Base-by-base conservation (phyloP, 768 basidiomycete species). In the Russula foetens region DNA sequence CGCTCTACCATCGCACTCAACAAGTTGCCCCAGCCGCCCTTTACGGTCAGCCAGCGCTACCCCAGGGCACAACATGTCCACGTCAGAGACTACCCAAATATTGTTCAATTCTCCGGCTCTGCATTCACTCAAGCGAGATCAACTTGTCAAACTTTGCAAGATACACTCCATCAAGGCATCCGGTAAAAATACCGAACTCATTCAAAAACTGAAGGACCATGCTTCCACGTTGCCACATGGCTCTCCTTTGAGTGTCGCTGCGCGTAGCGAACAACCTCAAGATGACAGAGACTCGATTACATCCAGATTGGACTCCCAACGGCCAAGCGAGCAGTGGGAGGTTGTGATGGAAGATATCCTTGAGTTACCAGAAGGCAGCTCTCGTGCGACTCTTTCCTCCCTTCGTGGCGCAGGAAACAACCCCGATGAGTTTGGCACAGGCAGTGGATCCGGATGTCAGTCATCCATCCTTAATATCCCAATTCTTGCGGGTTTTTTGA, bases 121-220 rank as follows among this genome's bases (percentile, higher is more conserved):
- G 29, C 83, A 90, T 69, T 86, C 89, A 23, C 81, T 93, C 45
- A 91, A 90, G 69, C 86, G 91, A 51, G 84, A 88, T 48, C 90
- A 93, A 68, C 86, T 92, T 45, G 79, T 90, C 55, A 89, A 88
- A 63, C 78, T 93, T 53, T 93, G 90, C 82, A 92, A 92, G 71
- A 81, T 85, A 31, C 88, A 93, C 70, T 77, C 82, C 0, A 77
- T 93, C 69, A 91, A 89, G 71, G 90, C 87, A 0, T 78, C 79
- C 19, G 90, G 91, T 21, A 92, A 92, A 79, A 92, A 86, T 66
- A 71, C 73, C 4, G 88, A 92, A 5, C 77, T 93, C 60, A 79
- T 93, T 63, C 77, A 83, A 39, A 80, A 81, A 53, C 77, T 93
- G 39, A 83, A 84, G 71, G 72, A 78, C 55, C 87, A 88, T 69